These are phyloP conservation scores for Geosiphon pyriformis DNA, from an alignment of 192 early-diverging fungal species.

Conservation along the genomic window DNA sequence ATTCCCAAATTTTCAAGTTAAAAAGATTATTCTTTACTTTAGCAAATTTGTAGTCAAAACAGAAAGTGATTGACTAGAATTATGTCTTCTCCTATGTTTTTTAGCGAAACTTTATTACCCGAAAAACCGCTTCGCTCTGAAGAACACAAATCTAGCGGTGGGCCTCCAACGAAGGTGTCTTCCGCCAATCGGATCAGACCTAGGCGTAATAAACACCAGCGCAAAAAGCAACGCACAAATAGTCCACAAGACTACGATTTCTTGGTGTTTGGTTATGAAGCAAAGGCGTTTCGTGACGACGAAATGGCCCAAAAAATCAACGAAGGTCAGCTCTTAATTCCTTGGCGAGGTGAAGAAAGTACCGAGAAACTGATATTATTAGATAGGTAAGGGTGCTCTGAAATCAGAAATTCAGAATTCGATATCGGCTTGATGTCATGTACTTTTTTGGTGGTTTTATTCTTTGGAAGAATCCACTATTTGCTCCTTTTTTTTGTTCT, in stretches of 20 bases:
- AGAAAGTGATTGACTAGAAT: no score
- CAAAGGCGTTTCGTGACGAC: slow-evolving; percentile 40
- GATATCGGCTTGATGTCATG: background rate
- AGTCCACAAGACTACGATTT: slow-evolving; percentile 31
- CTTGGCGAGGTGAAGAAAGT: slow-evolving; percentile 34
- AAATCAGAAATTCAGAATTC: background rate
- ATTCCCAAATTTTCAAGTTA: no score
- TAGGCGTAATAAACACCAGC: slow-evolving; percentile 8
- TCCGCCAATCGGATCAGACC: background rate
- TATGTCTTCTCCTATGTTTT: slow-evolving; percentile 8
- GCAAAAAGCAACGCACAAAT: slow-evolving; percentile 17
- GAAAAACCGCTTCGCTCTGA: background rate
- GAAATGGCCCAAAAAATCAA: slow-evolving; percentile 33
- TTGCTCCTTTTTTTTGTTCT: background rate
- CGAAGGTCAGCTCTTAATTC: slow-evolving; percentile 34
- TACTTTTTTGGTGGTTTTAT: background rate
- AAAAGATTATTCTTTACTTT: no score
- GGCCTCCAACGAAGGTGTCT: background rate
- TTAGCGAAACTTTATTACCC: slow-evolving; percentile 16
- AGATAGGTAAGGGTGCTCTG: slow-evolving; percentile 38
- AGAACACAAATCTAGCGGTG: slow-evolving; percentile 1
- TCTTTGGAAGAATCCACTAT: background rate
- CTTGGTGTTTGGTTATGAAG: slow-evolving; percentile 48
- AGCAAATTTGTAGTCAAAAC: no score
- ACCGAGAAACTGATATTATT: slow-evolving; percentile 29